Evolutionary conservation across 306 rosid species (phyloP), one percentile per base, ranked within the genome.

Genomic region (Purshia tridentata): DNA sequence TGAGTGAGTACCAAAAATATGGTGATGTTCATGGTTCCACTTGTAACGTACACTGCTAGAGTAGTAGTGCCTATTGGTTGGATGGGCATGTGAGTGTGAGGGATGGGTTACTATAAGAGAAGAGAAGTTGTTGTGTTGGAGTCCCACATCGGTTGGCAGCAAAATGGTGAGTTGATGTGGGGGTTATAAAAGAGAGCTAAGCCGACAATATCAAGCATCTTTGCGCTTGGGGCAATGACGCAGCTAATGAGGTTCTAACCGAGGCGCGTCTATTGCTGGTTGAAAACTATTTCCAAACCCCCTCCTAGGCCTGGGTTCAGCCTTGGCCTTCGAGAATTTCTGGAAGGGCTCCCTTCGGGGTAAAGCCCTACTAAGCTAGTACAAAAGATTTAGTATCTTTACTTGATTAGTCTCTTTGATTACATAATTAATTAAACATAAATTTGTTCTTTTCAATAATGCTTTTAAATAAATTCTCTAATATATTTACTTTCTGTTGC

Each of bases 161-260:
- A 1, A 6, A 0, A 16, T 1, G 47, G 6, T 9, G 6, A 16
- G 37, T 2, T 16, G 42, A 9, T 5, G 10, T 0, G 1, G 8
- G 6, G 0, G 1, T 0, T 57, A 72, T 72, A 72, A 57, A 72
- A 8, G 0, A 0, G 0, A 39, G 29, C 1, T 3, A 20, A 5
- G 9, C 18, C 0, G 0, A 0, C 0, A 0, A 0, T 0, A 0
- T 0, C 0, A 5, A 12, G 8, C 0, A 67, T 79, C 79, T 73
- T 79, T 79, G 83, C 83, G 83, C 83, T 79, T 73, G 76, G 72
- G 83, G 83, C 83, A 79, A 79, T 79, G 83, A 79, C 82, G 82
- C 71, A 79, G 82, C 78, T 79, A 1, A 63, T 67, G 82, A 79
- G 78, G 82, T 79, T 41, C 74, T 79, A 79, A 79, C 75, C 75